Percentiles rank a stretch among this genome's conserved stretches.
phyloP scores from a whole-genome alignment of 495 filamentous ascomycete species.

The Tuber indicum region DNA sequence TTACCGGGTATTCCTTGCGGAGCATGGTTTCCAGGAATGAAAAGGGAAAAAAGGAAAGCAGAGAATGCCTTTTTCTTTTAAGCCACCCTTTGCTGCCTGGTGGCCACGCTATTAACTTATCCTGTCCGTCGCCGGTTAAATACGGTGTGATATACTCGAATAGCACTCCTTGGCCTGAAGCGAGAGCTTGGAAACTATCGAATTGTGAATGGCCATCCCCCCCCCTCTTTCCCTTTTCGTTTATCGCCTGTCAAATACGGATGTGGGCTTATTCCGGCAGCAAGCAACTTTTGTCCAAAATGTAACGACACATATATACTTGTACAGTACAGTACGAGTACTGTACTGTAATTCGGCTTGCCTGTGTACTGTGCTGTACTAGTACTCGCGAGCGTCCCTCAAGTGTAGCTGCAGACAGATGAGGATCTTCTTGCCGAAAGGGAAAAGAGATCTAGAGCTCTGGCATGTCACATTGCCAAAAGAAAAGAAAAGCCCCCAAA shows the following conservation, averaged over 20 bases:
- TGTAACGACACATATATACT: conserved; percentile 7
- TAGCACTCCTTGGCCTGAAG: not conserved
- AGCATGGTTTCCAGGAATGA: conserved; percentile 22
- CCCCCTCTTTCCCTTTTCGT: not conserved
- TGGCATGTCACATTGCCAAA: not conserved
- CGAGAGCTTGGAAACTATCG: not conserved
- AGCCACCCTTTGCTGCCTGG: not conserved
- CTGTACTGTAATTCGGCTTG: not conserved
- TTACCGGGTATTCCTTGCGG: conserved; percentile 32
- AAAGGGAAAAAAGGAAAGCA: conserved; percentile 7
- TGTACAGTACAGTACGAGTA: not conserved
- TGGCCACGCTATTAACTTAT: not conserved
- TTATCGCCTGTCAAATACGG: not conserved
- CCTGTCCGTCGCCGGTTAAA: conserved; percentile 11
- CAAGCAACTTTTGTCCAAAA: not conserved
- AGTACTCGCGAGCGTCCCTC: not conserved
- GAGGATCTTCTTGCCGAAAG: conserved; percentile 20
- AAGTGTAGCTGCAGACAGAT: conserved; percentile 17
- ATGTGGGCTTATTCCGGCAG: not conserved
- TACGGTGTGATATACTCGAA: not conserved
- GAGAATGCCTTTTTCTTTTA: not conserved
- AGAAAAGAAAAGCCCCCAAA: conserved; percentile 5
- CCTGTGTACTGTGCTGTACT: too few relatives aligned
- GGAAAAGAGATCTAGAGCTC: conserved; percentile 7
- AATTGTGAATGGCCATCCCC: not conserved